These are phyloP conservation scores for Malus asiatica DNA, from an alignment of 306 rosid genomes.

Conservation along the genomic window DNA sequence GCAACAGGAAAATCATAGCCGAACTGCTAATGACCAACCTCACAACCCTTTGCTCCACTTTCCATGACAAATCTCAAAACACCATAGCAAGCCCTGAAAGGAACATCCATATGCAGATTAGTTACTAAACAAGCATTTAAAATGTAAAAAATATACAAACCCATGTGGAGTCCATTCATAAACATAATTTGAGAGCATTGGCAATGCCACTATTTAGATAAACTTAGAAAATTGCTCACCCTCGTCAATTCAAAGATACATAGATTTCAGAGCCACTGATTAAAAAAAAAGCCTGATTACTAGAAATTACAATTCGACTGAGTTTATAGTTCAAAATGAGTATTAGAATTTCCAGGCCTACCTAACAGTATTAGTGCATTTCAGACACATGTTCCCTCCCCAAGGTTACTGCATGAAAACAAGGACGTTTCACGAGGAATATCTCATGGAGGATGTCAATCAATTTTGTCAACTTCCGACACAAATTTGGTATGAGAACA, in stretches of 20 bases:
- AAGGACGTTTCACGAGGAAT: neutral
- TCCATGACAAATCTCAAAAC: constrained; percentile 56
- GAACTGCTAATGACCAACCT: constrained; percentile 30
- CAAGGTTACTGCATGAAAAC: constrained; percentile 1
- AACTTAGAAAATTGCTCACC: neutral
- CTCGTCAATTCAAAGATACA: neutral
- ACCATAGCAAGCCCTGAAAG: constrained; percentile 55
- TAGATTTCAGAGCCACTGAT: too few relatives aligned
- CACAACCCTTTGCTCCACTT: constrained; percentile 59
- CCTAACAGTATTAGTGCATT: neutral
- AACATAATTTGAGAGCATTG: neutral
- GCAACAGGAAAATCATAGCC: neutral
- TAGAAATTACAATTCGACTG: too few relatives aligned
- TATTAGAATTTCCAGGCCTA: neutral
- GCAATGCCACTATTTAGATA: neutral
- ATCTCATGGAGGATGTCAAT: neutral
- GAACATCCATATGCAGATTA: neutral
- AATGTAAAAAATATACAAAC: neutral
- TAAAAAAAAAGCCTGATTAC: neutral
- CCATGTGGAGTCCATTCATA: neutral
- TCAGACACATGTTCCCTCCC: neutral
- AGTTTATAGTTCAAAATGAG: neutral
- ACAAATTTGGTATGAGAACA: constrained; percentile 24
- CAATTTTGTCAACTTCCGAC: constrained; percentile 25
- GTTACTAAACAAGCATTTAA: neutral